These are phyloP conservation scores for Smittium culicis DNA, from an alignment of 371 early-diverging fungal species.

Conservation along the genomic window DNA sequence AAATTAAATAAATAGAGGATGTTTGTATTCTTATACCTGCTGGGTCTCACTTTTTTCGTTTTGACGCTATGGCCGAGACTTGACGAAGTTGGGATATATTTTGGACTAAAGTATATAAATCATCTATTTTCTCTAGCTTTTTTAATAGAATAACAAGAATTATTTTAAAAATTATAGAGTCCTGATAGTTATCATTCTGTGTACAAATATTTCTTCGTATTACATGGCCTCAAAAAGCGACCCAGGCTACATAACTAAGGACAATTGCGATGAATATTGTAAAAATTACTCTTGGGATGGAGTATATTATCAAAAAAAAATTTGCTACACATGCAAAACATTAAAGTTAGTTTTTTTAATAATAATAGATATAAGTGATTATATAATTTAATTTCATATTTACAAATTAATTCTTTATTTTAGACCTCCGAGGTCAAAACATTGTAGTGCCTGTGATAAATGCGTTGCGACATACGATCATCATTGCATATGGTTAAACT, in stretches of 20 bases:
- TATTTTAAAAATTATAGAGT: constrained; percentile 12
- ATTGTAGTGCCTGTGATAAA: constrained; percentile 6
- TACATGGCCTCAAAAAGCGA: constrained; percentile 4
- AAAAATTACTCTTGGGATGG: constrained; percentile 1
- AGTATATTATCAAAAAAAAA: constrained; percentile 5
- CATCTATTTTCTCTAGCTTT: no score
- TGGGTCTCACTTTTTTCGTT: background rate
- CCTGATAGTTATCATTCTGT: background rate
- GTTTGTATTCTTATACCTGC: constrained; percentile 6
- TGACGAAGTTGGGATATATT: constrained; percentile 10
- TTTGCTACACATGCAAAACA: constrained; percentile 5
- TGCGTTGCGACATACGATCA: constrained; percentile 9
- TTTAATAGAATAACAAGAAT: no score
- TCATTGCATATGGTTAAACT: constrained; percentile 9
- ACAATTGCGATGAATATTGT: background rate
- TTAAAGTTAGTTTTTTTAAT: no score
- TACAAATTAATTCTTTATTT: constrained; percentile 10
- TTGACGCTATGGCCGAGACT: background rate
- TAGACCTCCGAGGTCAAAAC: constrained; percentile 10
- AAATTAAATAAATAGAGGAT: constrained; percentile 5
- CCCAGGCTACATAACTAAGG: constrained; percentile 6
- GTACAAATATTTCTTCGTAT: constrained; percentile 4
- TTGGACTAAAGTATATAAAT: constrained; percentile 31
- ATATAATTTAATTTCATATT: background rate
- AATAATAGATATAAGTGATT: no score